phyloP scores from a whole-genome alignment of 192 early-diverging fungal genomes.

The Coemansia sp. region DNA sequence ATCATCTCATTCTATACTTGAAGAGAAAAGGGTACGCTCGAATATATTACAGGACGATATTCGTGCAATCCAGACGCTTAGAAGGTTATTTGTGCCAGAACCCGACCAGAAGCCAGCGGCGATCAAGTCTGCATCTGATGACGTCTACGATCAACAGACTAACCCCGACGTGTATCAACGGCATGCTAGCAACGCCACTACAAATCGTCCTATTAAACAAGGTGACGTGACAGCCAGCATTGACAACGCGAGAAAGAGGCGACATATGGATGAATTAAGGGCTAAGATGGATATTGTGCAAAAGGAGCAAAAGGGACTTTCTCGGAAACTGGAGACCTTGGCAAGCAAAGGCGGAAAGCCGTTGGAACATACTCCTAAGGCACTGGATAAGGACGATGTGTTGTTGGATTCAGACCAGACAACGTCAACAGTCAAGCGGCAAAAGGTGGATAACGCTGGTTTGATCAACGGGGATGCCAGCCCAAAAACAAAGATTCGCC shows the following conservation, averaged over 20 bases:
- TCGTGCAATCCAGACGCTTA: constrained; percentile 13
- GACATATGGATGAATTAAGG: constrained; percentile 11
- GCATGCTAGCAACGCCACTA: not conserved
- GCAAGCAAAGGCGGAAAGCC: constrained; percentile 23
- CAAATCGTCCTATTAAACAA: not conserved
- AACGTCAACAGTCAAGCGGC: constrained; percentile 9
- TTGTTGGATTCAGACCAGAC: not conserved
- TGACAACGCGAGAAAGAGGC: not conserved
- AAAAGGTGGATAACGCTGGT: not conserved
- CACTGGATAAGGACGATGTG: not conserved
- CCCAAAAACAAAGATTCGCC: not conserved
- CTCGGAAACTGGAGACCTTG: constrained; percentile 21
- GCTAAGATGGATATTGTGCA: constrained; percentile 32
- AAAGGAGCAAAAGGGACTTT: constrained; percentile 16
- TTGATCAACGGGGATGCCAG: not conserved
- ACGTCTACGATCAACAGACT: not conserved
- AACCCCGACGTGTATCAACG: not conserved
- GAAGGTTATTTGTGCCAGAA: not conserved
- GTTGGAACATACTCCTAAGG: not conserved
- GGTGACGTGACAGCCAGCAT: not conserved
- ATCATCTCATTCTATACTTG: not conserved
- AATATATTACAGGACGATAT: constrained; percentile 14
- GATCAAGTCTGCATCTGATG: not conserved
- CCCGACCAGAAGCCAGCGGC: not conserved
- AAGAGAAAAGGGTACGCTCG: not conserved